Evolutionary conservation across 495 filamentous ascomycete species (phyloP), one percentile per base, ranked within the genome.

Genomic region (Aspergillus heteromorphus): DNA sequence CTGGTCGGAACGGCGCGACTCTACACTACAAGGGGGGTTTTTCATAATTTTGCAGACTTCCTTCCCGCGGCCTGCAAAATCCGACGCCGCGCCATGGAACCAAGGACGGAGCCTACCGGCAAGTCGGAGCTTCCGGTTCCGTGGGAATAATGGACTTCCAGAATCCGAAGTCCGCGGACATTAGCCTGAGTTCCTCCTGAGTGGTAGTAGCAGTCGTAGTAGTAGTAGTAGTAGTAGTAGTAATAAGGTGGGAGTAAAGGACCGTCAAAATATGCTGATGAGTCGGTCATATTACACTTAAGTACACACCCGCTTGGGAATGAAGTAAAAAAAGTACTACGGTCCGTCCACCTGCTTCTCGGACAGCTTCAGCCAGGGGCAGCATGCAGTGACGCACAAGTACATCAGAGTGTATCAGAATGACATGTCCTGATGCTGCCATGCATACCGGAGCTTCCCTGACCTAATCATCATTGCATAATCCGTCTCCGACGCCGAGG

Each of bases 101-200:
- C 13, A 4, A 4, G 42, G 14, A 19, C 20, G 43, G 43, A 23
- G 19, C 21, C 16, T 16, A 21, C 23, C 43, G 43, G 43, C 21
- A 29, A 27, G 43, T 47, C 43, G 43, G 43, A 23, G 43, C n/a
- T 47, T 47, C 43, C 43, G 43, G 43, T 29, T 47, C 43, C 43
- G 43, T 47, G 21, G 27, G 5, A 27, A n/a, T n/a, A n/a, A n/a
- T n/a, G n/a, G 21, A 47, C 11, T 47, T n/a, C 21, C 43, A 47
- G n/a, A 47, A 17, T 29, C 43, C 43, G 43, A 38, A 38, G 34
- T 38, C 34, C 34, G 34, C 34, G 34, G 34, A n/a, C 34, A 5
- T n/a, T n/a, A 14, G 34, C 3, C n/a, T 13, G 5, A 10, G 8
- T 11, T 38, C 13, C n/a, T 38, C 11, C 6, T 38, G 34, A 9